Base-by-base conservation (phyloP, 2,329 filamentous ascomycete genomes). In the Colletotrichum sublineola region DNA sequence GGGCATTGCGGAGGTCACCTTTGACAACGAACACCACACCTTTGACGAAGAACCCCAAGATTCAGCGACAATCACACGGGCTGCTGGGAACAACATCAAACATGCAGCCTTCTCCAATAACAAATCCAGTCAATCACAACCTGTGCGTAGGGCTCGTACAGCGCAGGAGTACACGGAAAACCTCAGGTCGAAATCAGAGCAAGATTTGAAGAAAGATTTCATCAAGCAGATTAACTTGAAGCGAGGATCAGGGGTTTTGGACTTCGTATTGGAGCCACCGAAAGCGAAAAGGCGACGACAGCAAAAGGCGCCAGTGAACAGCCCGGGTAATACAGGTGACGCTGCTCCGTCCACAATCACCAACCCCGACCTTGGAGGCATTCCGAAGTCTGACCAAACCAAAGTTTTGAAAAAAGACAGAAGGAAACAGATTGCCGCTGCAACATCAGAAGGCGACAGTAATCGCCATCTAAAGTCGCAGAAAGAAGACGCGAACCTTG, bases 1-100 rank as follows among this genome's bases (percentile, higher is more conserved):
- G 11, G 5, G 5, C 11, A 24, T 14, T 1, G 5, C 20, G 6
- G 15, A 38, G 12, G 18, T 7, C 18, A 5, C 4, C 0, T n/a
- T 18, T 2, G 31, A 24, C 20, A 8, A 55, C 9, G 52, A 55
- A 4, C 8, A 18, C 5, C 40, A 36, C 11, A 0, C 5, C 0
- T 38, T 12, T 3, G 33, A n/a, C 14, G 20, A 56, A 11, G 33
- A 40, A 6, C 11, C n/a, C 7, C 7, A 46, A 7, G 20, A 46
- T 38, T 6, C 33, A 15, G 8, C 8, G 3, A 24, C 5, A 15
- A 20, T 33, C n/a, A 38, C 20, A 38, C 12, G 1, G 20, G 2
- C 36, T 38, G 20, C 33, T 4, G 2, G 14, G 4, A 56, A 38
- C 20, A 14, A 8, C 9, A 24, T 2, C 11, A 56, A 24, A 11